Conservation (phyloP, 2,329 filamentous ascomycete species). For the Fusarium hostae region DNA sequence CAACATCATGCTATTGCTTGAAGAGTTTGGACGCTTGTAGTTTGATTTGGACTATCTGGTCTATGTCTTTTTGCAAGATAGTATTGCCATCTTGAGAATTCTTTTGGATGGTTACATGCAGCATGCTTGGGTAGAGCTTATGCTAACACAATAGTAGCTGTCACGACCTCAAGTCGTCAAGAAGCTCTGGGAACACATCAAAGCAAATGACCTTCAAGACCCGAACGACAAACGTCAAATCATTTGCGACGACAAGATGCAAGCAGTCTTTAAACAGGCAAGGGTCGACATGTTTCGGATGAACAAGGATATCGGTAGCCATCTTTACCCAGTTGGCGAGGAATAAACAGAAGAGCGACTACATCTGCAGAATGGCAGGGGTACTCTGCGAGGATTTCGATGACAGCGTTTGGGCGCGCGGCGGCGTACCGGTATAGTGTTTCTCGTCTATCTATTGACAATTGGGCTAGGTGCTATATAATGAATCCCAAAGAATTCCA, state of each 20-base stretch:
- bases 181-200: conserved; percentile 96
- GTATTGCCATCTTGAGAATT: neutral
- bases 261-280: conserved; percentile 89
- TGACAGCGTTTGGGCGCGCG: conserved; percentile 42
- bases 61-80: neutral
- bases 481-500: neutral
- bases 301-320: conserved; percentile 94
- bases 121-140: too few species aligned
- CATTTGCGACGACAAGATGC: conserved; percentile 89
- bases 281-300: conserved; percentile 99
- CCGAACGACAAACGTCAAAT: conserved; percentile 93
- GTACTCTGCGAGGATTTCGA: conserved; percentile 28
- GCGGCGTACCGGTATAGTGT: conserved; percentile 43
- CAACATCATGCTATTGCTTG: neutral
- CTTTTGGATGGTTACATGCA: neutral
- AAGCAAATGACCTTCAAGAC: conserved; percentile 87
- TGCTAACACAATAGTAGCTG: conserved; percentile 63
- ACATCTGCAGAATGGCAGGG: neutral
- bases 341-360: conserved; percentile 30
- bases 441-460: neutral
- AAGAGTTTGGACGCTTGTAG: neutral
- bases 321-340: conserved; percentile 84
- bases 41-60: neutral
- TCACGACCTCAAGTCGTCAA: conserved; percentile 97
- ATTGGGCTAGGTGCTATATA: conserved; percentile 7